Conservation (phyloP, 2,329 filamentous ascomycete species). For the Nothophaeocryptopus gaeumannii region DNA sequence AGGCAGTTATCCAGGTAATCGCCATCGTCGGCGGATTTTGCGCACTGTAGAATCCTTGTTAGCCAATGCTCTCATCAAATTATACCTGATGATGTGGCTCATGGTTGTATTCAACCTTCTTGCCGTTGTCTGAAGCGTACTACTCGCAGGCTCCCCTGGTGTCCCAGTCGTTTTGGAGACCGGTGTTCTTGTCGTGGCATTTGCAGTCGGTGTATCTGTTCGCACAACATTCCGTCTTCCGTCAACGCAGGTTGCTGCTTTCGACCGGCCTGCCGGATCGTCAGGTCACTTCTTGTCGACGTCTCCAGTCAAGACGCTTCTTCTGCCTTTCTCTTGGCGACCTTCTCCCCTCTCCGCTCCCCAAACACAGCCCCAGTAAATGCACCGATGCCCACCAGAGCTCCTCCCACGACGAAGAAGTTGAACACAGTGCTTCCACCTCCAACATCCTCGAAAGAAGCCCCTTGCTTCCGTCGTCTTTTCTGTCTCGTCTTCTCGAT, state of each 20-base stretch:
- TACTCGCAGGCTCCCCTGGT: background rate
- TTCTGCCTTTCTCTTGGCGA: background rate
- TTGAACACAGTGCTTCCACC: conserved; percentile 30
- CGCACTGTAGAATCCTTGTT: too few species aligned
- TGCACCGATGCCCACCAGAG: conserved; percentile 29
- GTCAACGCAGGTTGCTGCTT: too few species aligned
- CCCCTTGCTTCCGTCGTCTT: conserved; percentile 17
- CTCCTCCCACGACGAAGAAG: conserved; percentile 34
- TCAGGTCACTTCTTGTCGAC: background rate
- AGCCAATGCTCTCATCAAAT: too few species aligned
- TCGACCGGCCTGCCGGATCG: too few species aligned
- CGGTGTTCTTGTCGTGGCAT: background rate
- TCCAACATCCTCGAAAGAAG: conserved; percentile 20
- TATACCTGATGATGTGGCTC: background rate
- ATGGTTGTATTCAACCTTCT: background rate
- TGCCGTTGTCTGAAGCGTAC: conserved; percentile 1
- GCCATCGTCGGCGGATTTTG: too few species aligned
- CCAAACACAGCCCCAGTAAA: conserved; percentile 20
- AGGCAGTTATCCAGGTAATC: background rate
- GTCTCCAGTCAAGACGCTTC: background rate
- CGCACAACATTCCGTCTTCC: too few species aligned
- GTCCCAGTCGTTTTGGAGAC: conserved; percentile 1
- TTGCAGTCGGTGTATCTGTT: background rate
- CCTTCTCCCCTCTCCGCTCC: background rate
- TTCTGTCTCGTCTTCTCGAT: conserved; percentile 39